Evolutionary conservation across 805 yeast genomes (phyloP), one percentile per base, ranked within the genome.

Genomic region (Danielia oregonensis): DNA sequence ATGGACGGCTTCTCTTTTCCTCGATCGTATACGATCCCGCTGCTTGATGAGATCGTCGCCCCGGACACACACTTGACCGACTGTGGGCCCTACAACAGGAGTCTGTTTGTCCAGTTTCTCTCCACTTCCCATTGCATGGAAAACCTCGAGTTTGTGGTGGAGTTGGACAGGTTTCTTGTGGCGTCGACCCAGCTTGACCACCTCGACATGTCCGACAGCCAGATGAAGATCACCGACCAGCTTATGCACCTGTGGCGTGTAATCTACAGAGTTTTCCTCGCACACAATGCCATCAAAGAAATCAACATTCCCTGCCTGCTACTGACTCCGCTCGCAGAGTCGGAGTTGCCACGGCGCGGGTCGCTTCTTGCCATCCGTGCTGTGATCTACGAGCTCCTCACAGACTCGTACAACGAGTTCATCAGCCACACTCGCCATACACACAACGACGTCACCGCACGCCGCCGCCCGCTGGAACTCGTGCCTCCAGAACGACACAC

Each of bases 321-420:
- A 26, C 42, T 39, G 21, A 43, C 35, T 18, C 43, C 60, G 25
- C 33, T 37, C 26, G 47, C 49, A 17, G 39, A 48, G n/a, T n/a
- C n/a, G n/a, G 40, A 32, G 13, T 30, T 45, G 17, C 68, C 65
- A 4, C 32, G 33, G 3, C 27, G 23, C 4, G 46, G 37, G 9
- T 44, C 40, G 26, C 29, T 56, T 11, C 16, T 26, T 3, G 41
- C 36, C 31, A 32, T 51, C 26, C 45, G 55, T 14, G 41, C 39
- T 26, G 30, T 46, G 19, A 48, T 60, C 4, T 57, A 52, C 36
- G 68, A 61, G 42, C 39, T 65, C 24, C 49, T 61, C 19, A 36
- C 44, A 36, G 64, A 55, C 39, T 55, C 57, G 30, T 64, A 55
- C 42, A 49, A 54, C 40, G 68, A 61, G 43, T 65, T 61, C 19